Base-by-base conservation (phyloP, 257 asterid genomes). In the Fraxinus excelsior region DNA sequence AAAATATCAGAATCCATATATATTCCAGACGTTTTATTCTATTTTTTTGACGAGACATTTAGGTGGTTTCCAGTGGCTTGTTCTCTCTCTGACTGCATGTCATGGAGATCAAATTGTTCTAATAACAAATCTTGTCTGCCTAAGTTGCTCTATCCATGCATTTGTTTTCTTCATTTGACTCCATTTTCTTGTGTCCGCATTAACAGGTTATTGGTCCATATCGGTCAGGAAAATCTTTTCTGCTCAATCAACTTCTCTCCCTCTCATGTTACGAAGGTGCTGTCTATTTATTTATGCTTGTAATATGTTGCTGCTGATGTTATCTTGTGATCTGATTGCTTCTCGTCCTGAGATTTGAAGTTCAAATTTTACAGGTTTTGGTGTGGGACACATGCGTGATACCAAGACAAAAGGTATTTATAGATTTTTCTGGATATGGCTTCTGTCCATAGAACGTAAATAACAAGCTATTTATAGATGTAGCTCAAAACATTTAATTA, bases 371-470 rank as follows among this genome's bases (percentile, higher is more conserved):
- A 79, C 86, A 96, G 99, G 99, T 82, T 96, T 96, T 86, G 99
- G 97, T 64, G 98, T 96, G 82, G 99, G 99, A 67, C 99, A 96
- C 83, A 82, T 96, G 97, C 99, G 99, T 67, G 98, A 96, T 80
- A 96, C 99, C 65, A 90, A 93, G 86, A 96, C 99, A 67, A 96
- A 96, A 91, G 99, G 99, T 92, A 78, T 79, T 71, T 28, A 80
- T 29, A 13, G 37, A 21, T 65, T 77, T 81, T 34, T 16, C 53
- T n/a, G 26, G 56, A 71, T 49, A 66, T 23, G 83, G 53, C 60
- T 70, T 53, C 32, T 74, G 12, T 72, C 60, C 19, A 1, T 72
- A 42, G 65, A 71, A 28, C 32, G n/a, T 31, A 12, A 37, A 21
- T 34, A 69, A 53, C 64, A 46, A 25, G 51, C 65, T 26, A 69